phyloP scores from a whole-genome alignment of 2,329 filamentous ascomycete genomes.

The Laburnicola sp. region DNA sequence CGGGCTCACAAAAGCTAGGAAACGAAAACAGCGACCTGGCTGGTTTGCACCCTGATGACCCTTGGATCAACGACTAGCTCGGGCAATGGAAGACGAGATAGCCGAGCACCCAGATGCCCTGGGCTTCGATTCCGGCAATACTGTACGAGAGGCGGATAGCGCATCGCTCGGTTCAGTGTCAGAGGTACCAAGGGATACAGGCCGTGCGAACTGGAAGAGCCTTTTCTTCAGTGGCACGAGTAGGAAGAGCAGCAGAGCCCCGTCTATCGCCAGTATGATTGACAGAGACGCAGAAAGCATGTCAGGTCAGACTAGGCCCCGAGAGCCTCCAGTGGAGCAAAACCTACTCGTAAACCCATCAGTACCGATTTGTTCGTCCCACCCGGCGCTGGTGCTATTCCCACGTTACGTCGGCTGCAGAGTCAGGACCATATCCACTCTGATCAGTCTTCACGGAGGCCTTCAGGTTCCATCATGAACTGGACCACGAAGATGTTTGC shows the following conservation, averaged over 20 bases:
- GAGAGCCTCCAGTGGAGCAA: conserved; percentile 50
- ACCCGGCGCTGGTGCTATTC: conserved; percentile 43
- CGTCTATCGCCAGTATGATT: conserved; percentile 61
- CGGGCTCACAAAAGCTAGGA: conserved; percentile 25
- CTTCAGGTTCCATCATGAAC: conserved; percentile 54
- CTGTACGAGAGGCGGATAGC: conserved; percentile 34
- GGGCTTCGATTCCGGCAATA: conserved; percentile 33
- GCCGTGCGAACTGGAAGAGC: conserved; percentile 72
- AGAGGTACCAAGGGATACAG: conserved; percentile 54
- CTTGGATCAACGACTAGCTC: conserved; percentile 42
- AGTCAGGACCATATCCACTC: conserved; percentile 51
- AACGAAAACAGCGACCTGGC: conserved; percentile 34
- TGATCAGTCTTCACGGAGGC: conserved; percentile 55
- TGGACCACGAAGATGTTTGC: conserved; percentile 62
- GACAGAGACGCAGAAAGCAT: conserved; percentile 48
- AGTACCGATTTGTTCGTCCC: conserved; percentile 78
- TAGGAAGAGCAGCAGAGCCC: conserved; percentile 65
- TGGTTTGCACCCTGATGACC: conserved; percentile 44
- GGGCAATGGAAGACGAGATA: conserved; percentile 44
- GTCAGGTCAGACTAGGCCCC: conserved; percentile 35
- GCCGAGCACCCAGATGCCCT: conserved; percentile 39
- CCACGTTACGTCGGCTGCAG: conserved; percentile 41
- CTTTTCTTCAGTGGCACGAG: conserved; percentile 67
- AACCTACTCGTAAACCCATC: conserved; percentile 59
- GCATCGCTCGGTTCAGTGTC: conserved; percentile 42